phyloP scores from a whole-genome alignment of 805 yeast species.

The Wickerhamomyces mucosus region DNA sequence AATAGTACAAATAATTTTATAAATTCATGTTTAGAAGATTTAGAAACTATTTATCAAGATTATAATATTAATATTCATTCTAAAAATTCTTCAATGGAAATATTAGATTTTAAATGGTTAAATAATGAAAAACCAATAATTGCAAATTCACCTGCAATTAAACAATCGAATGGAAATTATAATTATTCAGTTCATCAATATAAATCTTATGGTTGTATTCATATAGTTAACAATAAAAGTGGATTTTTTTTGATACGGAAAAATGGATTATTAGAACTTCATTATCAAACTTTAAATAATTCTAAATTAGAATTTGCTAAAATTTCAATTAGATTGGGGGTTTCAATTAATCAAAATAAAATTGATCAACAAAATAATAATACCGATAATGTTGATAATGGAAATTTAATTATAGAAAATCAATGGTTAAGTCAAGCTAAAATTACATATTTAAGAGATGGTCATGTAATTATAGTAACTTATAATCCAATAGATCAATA shows the following conservation, averaged over 20 bases:
- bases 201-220: constrained; percentile 51
- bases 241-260: constrained; percentile 61
- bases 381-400: neutral
- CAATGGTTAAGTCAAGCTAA: constrained; percentile 28
- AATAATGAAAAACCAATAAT: constrained; percentile 60
- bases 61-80: constrained; percentile 17
- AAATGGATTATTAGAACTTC: constrained; percentile 49
- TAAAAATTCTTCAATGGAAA: constrained; percentile 17
- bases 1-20: neutral
- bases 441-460: constrained; percentile 44
- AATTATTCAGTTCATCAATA: constrained; percentile 51
- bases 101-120: constrained; percentile 59
- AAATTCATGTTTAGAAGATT: constrained; percentile 16
- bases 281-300: constrained; percentile 41
- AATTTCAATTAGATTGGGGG: constrained; percentile 23
- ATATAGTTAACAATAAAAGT: constrained; percentile 59
- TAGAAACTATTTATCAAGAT: constrained; percentile 27
- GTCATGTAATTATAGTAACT: constrained; percentile 33
- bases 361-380: neutral
- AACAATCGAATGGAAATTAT: constrained; percentile 26
- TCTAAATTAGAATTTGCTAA: constrained; percentile 51
- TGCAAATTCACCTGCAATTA: constrained; percentile 47
- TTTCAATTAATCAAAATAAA: neutral
- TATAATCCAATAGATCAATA: constrained; percentile 27
- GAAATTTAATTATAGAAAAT: constrained; percentile 5